Base-by-base conservation (phyloP, 345 rosid genomes). In the Bruguiera gymnorhiza region DNA sequence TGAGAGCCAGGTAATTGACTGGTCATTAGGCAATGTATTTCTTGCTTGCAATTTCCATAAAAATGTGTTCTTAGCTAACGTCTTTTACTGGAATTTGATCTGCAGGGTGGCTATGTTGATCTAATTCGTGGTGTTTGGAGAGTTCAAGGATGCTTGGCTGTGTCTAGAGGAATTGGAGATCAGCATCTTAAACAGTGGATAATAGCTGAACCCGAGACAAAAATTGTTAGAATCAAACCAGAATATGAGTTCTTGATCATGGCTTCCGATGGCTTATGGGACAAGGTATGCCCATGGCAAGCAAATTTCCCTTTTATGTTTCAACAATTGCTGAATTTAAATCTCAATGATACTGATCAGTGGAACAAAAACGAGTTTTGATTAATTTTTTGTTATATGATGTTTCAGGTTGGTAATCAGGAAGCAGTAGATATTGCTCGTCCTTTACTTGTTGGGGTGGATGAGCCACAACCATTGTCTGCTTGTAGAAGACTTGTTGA, bases 261-360 rank as follows among this genome's bases (percentile, higher is more conserved):
- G 63, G 97, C 96, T n/a, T 94, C 98, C 1, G 98, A 94, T 57
- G 98, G 98, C 19, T 78, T 94, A n/a, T 94, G 98, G 98, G 92
- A 91, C 54, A 94, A 86, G 97, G 98, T 93, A 79, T 60, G 57
- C 24, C 60, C n/a, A 24, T 50, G 37, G 37, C 34, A 24, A 30
- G 11, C 24, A 48, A 39, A 11, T 8, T 48, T 73, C 18, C 27
- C 18, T 34, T 51, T 13, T 16, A 29, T 8, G 50, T 43, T 43
- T 43, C 0, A 5, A 43, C 4, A 13, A 11, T 43, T 43, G 50
- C 19, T 43, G 50, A 11, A 43, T 43, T 43, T 43, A 43, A 4
- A 43, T 43, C 5, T 43, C 15, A 13, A 43, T 43, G 50, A 43
- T 11, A 3, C 5, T 3, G 50, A 13, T 43, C 18, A 3, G 50